These are phyloP conservation scores for Scorias spongiosa DNA, from an alignment of 2,329 filamentous ascomycete genomes.

Conservation along the genomic window DNA sequence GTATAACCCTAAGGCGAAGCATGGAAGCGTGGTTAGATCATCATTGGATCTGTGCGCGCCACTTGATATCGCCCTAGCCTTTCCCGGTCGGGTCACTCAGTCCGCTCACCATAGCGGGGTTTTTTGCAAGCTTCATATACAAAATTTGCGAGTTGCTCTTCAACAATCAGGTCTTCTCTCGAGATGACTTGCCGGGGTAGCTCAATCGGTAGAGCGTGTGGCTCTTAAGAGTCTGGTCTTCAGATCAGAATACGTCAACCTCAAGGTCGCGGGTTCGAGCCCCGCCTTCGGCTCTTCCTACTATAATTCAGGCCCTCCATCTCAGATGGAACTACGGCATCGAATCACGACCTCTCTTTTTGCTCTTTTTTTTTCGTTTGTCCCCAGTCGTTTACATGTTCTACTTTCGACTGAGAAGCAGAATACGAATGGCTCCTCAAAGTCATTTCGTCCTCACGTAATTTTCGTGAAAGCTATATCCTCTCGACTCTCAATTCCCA, in stretches of 20 bases:
- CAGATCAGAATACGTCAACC: neutral
- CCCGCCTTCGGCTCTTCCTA: neutral
- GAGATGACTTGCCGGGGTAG: slow-evolving; percentile 26
- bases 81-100: too few species aligned
- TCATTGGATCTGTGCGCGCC: too few species aligned
- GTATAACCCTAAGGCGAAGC: too few species aligned
- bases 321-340: neutral
- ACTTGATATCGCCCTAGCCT: too few species aligned
- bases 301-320: neutral
- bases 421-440: neutral
- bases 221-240: slow-evolving; percentile 25
- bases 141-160: neutral
- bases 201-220: slow-evolving; percentile 40
- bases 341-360: neutral
- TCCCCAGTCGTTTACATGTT: neutral
- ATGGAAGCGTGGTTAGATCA: too few species aligned
- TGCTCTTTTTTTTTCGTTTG: neutral
- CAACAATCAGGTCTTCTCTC: neutral
- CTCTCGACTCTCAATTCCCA: too few species aligned
- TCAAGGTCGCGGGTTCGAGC: neutral
- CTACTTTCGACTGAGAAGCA: neutral
- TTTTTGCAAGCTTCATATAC: neutral
- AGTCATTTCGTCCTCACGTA: neutral
- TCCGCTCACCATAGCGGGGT: neutral
- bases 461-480: too few species aligned